Evolutionary conservation across 164 flowering plant genomes (phyloP).

Genomic region (Tinospora cordifolia): DNA sequence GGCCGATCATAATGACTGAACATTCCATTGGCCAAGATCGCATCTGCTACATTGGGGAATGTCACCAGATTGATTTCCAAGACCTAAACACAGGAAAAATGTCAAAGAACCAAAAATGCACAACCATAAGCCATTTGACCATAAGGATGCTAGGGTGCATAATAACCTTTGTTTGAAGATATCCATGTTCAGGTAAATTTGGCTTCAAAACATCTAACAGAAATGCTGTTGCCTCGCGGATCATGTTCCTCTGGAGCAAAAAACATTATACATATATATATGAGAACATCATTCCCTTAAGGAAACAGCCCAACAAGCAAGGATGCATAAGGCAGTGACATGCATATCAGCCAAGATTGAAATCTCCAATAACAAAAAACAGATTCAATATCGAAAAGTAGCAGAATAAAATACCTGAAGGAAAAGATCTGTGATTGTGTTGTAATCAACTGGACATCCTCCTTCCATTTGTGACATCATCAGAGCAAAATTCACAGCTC

Average conservation of each 20-base stretch:
- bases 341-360: no score
- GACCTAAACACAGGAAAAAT: constrained; percentile 41
- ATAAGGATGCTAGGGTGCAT: not conserved
- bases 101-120: not conserved
- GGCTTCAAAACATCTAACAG: constrained; percentile 73
- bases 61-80: constrained; percentile 95
- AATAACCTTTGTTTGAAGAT: constrained; percentile 66
- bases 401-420: constrained; percentile 54
- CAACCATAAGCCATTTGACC: not conserved
- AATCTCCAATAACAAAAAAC: no score
- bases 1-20: constrained; percentile 98
- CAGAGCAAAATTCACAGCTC: constrained; percentile 95
- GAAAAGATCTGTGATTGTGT: constrained; percentile 93
- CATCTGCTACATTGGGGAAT: constrained; percentile 98
- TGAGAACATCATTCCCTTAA: no score
- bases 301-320: no score
- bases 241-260: constrained; percentile 62
- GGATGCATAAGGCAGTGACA: not conserved
- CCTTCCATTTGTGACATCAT: constrained; percentile 99
- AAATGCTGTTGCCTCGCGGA: constrained; percentile 82
- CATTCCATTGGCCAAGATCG: constrained; percentile 98
- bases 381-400: no score
- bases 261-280: not conserved
- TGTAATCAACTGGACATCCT: constrained; percentile 96
- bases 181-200: constrained; percentile 68